Evolutionary conservation across 1,284 basidiomycete genomes (phyloP).

Genomic region (Apiotrichum gamsii): DNA sequence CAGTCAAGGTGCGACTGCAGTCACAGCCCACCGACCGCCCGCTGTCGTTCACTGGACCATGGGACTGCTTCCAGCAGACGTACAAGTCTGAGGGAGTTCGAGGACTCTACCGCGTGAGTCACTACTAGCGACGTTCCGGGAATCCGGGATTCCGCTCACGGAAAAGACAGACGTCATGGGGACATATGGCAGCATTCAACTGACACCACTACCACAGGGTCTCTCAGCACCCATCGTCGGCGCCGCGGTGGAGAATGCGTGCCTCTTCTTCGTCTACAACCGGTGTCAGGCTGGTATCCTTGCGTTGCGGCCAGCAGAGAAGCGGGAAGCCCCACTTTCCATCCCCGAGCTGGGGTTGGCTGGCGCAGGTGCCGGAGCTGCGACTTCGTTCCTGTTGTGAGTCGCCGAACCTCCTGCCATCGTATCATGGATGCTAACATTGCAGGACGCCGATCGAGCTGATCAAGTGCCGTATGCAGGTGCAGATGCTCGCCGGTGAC

Average conservation of each 20-base stretch:
- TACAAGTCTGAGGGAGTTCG: slow-evolving; percentile 67
- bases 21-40: slow-evolving; percentile 69
- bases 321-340: slow-evolving; percentile 48
- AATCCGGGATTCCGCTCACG: too few relatives aligned
- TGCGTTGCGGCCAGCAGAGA: slow-evolving; percentile 31
- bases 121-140: too few relatives aligned
- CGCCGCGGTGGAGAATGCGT: slow-evolving; percentile 85
- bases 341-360: slow-evolving; percentile 65
- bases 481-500: slow-evolving; percentile 61
- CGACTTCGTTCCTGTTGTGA: slow-evolving; percentile 73
- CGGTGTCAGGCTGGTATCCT: slow-evolving; percentile 67
- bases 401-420: slow-evolving; percentile 40
- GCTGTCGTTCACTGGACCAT: slow-evolving; percentile 65
- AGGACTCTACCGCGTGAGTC: slow-evolving; percentile 70
- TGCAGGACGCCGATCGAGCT: slow-evolving; percentile 79
- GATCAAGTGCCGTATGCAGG: slow-evolving; percentile 93
- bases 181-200: too few relatives aligned
- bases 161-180: neutral
- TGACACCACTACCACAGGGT: slow-evolving; percentile 58
- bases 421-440: neutral
- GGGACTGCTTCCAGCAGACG: slow-evolving; percentile 74
- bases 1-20: slow-evolving; percentile 69
- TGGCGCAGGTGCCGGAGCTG: slow-evolving; percentile 71
- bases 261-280: slow-evolving; percentile 78
- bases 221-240: slow-evolving; percentile 81